These are phyloP conservation scores for Pachyrhizus erosus DNA, from an alignment of 306 rosid genomes.

Conservation along the genomic window DNA sequence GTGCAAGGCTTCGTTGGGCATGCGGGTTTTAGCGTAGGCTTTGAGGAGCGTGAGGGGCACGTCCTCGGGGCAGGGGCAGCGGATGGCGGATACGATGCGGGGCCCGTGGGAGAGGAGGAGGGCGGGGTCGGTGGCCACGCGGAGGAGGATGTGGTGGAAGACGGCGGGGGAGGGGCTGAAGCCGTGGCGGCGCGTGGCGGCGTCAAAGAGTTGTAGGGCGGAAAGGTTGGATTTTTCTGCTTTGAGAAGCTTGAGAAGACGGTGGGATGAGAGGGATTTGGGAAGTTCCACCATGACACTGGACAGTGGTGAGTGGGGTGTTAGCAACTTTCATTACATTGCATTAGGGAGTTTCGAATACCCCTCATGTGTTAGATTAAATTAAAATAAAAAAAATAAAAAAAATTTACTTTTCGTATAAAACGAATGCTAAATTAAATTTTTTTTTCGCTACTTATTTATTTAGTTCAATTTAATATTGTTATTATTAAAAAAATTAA, in stretches of 20 bases:
- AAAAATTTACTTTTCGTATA: no score
- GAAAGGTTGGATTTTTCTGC: conserved; percentile 61
- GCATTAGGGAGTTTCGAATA: neutral
- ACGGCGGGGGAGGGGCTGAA: conserved; percentile 61
- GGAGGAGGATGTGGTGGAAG: conserved; percentile 77
- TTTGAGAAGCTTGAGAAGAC: conserved; percentile 71
- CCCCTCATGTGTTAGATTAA: no score
- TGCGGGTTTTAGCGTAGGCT: conserved; percentile 74
- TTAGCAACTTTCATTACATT: neutral
- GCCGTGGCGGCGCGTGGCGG: conserved; percentile 59
- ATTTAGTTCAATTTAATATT: no score
- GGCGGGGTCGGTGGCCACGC: conserved; percentile 52
- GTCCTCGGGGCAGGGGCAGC: conserved; percentile 74
- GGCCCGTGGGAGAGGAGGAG: conserved; percentile 54
- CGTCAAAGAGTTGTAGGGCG: conserved; percentile 76
- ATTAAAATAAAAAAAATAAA: no score
- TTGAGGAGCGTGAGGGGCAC: conserved; percentile 72
- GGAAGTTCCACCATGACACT: conserved; percentile 71
- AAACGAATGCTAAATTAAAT: no score
- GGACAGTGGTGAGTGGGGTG: neutral
- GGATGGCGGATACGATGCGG: conserved; percentile 60
- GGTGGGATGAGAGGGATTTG: conserved; percentile 62
- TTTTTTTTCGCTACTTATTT: no score
- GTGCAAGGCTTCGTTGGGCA: conserved; percentile 74
- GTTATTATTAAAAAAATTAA: no score